A percentile compares a stretch with the other conserved stretches of the same genome.
These are phyloP conservation scores for Globisporangium barbulae DNA, from an alignment of 352 stramenopile genomes.

Conservation along the genomic window DNA sequence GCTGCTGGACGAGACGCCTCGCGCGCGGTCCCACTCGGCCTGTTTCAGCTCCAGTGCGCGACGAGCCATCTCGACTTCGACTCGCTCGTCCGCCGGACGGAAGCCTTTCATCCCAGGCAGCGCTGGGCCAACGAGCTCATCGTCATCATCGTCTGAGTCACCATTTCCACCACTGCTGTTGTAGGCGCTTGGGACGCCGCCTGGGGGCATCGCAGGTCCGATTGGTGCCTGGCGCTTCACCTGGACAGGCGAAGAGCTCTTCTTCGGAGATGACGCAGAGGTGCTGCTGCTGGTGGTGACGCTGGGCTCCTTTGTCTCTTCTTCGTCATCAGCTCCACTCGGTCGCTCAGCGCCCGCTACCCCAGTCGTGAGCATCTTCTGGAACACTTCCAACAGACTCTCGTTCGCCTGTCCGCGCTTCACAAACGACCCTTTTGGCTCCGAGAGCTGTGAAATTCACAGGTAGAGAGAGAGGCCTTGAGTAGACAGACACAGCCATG, in stretches of 20 bases:
- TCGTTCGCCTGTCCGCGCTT: slow-evolving; percentile 24
- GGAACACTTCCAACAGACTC: slow-evolving; percentile 50
- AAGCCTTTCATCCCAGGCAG: slow-evolving; percentile 80
- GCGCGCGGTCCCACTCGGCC: slow-evolving; percentile 56
- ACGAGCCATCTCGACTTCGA: slow-evolving; percentile 71
- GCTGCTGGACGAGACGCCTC: slow-evolving; percentile 17
- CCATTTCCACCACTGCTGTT: background rate
- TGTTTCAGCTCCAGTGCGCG: slow-evolving; percentile 55
- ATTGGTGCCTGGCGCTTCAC: slow-evolving; percentile 34
- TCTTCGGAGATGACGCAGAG: background rate
- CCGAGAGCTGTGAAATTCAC: slow-evolving; percentile 26
- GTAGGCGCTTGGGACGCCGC: slow-evolving; percentile 1
- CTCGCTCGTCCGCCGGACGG: slow-evolving; percentile 54
- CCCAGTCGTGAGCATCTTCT: slow-evolving; percentile 32
- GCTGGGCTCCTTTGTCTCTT: background rate
- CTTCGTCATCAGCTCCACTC: background rate
- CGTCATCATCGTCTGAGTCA: slow-evolving; percentile 46
- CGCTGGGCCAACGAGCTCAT: slow-evolving; percentile 56
- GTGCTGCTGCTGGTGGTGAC: background rate
- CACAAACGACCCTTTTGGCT: slow-evolving; percentile 52
- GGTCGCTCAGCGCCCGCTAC: background rate
- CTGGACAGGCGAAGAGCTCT: background rate
- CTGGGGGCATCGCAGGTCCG: slow-evolving; percentile 47
- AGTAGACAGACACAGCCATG: slow-evolving; percentile 2
- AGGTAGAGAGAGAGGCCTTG: background rate